Percentiles rank a stretch among this genome's conserved stretches.
Evolutionary conservation across 768 basidiomycete genomes (phyloP).

Genomic region (Leccinum sublutescens): DNA sequence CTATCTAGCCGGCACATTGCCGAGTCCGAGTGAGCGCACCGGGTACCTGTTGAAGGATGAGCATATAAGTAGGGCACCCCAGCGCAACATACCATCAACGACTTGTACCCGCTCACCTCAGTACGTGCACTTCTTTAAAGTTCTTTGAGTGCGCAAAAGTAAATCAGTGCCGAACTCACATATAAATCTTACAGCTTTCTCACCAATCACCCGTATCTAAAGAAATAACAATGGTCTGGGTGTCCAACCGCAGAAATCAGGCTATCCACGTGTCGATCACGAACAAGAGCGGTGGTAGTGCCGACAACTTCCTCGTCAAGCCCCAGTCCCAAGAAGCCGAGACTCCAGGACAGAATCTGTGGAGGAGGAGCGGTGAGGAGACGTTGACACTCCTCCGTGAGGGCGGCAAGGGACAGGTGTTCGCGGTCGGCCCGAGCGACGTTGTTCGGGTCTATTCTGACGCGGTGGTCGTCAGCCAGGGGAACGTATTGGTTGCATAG

Average conservation of each 20-base stretch:
- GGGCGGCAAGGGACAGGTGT: not conserved
- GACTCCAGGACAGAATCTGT: not conserved
- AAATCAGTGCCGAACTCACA: not conserved
- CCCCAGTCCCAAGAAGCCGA: conserved; percentile 2
- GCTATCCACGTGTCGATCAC: conserved; percentile 4
- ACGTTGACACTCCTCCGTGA: conserved; percentile 6
- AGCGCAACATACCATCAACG: too few species aligned
- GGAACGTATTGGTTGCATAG: not conserved
- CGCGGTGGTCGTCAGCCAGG: conserved; percentile 11
- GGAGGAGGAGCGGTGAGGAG: conserved; percentile 11
- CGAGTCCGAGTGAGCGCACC: not conserved
- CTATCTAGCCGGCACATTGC: not conserved
- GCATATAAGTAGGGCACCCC: not conserved
- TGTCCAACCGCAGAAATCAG: conserved; percentile 7
- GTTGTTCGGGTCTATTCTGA: conserved; percentile 14
- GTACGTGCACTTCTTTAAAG: not conserved
- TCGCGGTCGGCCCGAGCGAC: conserved; percentile 13
- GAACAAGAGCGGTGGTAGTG: conserved; percentile 6
- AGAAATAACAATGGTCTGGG: conserved; percentile 12
- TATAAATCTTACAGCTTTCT: not conserved
- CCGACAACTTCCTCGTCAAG: not conserved
- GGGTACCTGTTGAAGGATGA: not conserved
- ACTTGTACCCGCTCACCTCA: not conserved
- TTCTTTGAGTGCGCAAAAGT: not conserved
- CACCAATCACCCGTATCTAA: too few species aligned